These are phyloP conservation scores for Lunularia cruciata DNA, from an alignment of 225 moss, liverwort and hornwort genomes.

Conservation along the genomic window DNA sequence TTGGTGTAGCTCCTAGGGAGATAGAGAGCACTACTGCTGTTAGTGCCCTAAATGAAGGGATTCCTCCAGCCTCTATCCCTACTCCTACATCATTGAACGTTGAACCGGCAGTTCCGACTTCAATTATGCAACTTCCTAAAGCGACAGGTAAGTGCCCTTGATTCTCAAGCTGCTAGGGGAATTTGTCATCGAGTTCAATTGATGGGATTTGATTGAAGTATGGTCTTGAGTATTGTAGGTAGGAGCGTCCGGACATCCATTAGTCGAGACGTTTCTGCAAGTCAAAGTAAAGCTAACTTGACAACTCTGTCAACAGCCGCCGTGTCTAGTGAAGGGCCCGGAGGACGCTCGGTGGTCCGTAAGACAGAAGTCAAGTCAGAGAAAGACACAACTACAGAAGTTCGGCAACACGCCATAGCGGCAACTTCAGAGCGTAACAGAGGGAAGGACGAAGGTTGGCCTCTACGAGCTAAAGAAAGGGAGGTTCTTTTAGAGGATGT, in stretches of 20 bases:
- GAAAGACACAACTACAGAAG: constrained; percentile 34
- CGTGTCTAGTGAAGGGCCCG: constrained; percentile 34
- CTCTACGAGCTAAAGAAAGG: constrained; percentile 61
- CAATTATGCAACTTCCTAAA: constrained; percentile 35
- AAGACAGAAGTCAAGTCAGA: constrained; percentile 44
- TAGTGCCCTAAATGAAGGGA: constrained; percentile 44
- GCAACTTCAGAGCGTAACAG: constrained; percentile 45
- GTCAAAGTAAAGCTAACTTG: neutral
- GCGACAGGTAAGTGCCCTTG: constrained; percentile 26
- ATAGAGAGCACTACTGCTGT: constrained; percentile 56
- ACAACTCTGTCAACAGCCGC: constrained; percentile 19
- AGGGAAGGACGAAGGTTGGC: constrained; percentile 73
- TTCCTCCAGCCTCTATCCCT: constrained; percentile 10
- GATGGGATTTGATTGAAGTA: no score
- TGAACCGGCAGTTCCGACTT: constrained; percentile 28
- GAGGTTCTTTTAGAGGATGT: constrained; percentile 76
- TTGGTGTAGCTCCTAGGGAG: constrained; percentile 70
- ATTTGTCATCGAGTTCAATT: no score
- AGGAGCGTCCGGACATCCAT: no score
- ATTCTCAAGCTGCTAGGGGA: no score
- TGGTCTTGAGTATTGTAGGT: no score
- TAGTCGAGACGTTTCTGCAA: neutral
- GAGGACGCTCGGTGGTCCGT: constrained; percentile 35
- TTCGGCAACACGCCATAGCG: constrained; percentile 26
- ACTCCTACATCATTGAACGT: constrained; percentile 7